Evolutionary conservation across 2,329 filamentous ascomycete species (phyloP).

Genomic region (Emericellopsis cladophorae): DNA sequence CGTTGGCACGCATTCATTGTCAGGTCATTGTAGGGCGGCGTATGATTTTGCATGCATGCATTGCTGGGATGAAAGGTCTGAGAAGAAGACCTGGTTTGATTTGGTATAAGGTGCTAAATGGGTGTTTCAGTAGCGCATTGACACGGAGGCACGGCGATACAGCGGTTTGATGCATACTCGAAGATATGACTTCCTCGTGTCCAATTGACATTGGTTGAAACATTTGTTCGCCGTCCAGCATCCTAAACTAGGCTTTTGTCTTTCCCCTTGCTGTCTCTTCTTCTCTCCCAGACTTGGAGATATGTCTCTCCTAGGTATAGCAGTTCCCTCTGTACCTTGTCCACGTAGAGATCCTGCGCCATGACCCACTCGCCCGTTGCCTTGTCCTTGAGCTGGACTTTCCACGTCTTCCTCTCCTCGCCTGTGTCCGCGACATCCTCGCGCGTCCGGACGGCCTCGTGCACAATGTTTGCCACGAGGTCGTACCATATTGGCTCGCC

Average conservation of each 20-base stretch:
- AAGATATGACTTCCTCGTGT: too few relatives aligned
- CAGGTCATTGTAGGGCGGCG: too few relatives aligned
- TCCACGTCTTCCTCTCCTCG: constrained; percentile 84
- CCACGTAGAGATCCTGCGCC: constrained; percentile 87
- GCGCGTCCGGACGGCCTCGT: constrained; percentile 63
- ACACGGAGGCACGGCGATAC: too few relatives aligned
- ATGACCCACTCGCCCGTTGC: constrained; percentile 80
- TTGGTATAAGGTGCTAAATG: too few relatives aligned
- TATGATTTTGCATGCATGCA: too few relatives aligned
- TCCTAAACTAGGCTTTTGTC: background rate
- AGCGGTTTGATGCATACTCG: too few relatives aligned
- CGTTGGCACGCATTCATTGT: too few relatives aligned
- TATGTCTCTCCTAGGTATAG: constrained; percentile 90
- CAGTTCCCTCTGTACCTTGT: constrained; percentile 77
- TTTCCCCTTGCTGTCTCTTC: constrained; percentile 36
- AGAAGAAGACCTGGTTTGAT: too few relatives aligned
- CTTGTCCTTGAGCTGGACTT: constrained; percentile 77
- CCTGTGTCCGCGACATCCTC: constrained; percentile 84
- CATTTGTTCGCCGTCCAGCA: background rate
- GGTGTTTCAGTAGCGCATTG: too few relatives aligned
- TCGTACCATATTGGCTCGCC: constrained; percentile 89
- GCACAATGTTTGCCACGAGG: constrained; percentile 87
- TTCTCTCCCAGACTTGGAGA: constrained; percentile 89
- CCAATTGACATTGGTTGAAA: too few relatives aligned
- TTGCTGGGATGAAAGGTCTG: too few relatives aligned